Evolutionary conservation across 2,329 filamentous ascomycete species (phyloP).

Genomic region (Arachnomyces sp.): DNA sequence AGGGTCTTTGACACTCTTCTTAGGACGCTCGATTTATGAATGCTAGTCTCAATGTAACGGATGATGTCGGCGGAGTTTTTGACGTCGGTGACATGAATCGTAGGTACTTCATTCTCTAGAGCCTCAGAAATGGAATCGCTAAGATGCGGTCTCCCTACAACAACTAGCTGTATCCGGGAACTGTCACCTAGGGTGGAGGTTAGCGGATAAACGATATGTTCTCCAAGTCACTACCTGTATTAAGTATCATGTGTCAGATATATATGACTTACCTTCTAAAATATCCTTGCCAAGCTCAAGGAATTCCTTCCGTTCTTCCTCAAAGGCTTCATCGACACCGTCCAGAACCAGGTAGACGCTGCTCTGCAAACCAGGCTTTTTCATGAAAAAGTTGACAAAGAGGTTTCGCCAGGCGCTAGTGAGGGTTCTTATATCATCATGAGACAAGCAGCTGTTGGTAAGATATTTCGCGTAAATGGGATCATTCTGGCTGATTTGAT

Average conservation of each 20-base stretch:
- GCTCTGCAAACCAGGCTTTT: constrained; percentile 23
- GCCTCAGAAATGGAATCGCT: constrained; percentile 30
- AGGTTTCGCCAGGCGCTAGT: constrained; percentile 39
- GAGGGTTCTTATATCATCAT: constrained; percentile 38
- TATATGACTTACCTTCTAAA: constrained; percentile 5
- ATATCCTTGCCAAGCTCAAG: constrained; percentile 28
- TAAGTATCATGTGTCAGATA: constrained; percentile 1
- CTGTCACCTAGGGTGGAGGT: constrained; percentile 1
- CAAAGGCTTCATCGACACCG: constrained; percentile 41
- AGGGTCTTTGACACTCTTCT: constrained; percentile 23
- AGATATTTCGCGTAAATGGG: constrained; percentile 39
- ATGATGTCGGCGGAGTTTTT: constrained; percentile 39
- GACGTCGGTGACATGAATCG: constrained; percentile 37
- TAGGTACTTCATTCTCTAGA: constrained; percentile 29
- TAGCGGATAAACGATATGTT: not conserved
- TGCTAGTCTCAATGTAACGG: constrained; percentile 36
- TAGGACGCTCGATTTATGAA: constrained; percentile 34
- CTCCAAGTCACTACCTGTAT: too few relatives aligned
- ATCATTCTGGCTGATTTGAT: constrained; percentile 42
- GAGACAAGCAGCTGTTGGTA: constrained; percentile 25
- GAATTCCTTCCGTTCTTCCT: constrained; percentile 31
- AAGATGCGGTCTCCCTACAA: constrained; percentile 39
- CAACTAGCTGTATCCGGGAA: constrained; percentile 29
- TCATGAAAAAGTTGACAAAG: constrained; percentile 33
- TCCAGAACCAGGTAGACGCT: constrained; percentile 41